phyloP scores from a whole-genome alignment of 1,139 yeast genomes.

The Sugiyamaella castrensis region DNA sequence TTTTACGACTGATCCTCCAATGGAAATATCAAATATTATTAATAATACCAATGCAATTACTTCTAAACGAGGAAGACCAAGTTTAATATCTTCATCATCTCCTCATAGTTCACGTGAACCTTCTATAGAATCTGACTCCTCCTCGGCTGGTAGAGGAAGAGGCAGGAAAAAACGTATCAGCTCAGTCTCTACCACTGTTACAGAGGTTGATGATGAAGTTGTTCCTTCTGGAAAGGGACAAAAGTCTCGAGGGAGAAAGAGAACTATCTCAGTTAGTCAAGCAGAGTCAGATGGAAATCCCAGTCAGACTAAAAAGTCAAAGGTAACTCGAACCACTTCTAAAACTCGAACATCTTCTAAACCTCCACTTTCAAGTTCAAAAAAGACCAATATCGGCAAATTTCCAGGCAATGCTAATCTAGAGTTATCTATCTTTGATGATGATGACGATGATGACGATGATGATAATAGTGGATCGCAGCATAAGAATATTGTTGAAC shows the following conservation, averaged over 20 bases:
- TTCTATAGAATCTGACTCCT: no score
- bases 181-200: no score
- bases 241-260: not conserved
- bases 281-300: not conserved
- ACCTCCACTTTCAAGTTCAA: not conserved
- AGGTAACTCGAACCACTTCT: not conserved
- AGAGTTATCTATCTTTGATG: conserved; percentile 12
- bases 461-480: not conserved
- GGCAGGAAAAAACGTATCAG: no score
- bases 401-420: not conserved
- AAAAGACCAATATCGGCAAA: not conserved
- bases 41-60: no score
- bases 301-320: not conserved
- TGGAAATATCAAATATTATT: conserved; percentile 5
- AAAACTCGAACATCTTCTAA: conserved; percentile 1
- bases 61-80: no score
- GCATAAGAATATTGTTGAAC: no score
- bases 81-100: no score
- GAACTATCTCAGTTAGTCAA: not conserved
- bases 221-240: not conserved
- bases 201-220: not conserved
- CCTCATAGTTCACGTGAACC: no score
- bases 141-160: no score
- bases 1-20: conserved; percentile 28
- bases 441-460: conserved; percentile 11